phyloP scores from a whole-genome alignment of 2,329 filamentous ascomycete genomes.

The Aspergillus brunneoviolaceus region DNA sequence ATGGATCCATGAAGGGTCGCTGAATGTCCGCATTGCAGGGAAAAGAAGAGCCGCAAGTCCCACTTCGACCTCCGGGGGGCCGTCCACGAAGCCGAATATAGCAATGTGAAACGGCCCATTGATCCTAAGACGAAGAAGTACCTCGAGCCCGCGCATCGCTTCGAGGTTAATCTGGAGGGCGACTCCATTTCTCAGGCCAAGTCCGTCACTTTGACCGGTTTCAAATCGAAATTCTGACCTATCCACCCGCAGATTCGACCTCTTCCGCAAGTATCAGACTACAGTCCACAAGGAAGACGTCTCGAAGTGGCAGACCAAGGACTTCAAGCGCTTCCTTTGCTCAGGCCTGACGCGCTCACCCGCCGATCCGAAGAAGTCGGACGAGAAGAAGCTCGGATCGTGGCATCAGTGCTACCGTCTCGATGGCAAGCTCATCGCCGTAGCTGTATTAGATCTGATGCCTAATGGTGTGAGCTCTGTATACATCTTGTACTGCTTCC shows the following conservation, averaged over 20 bases:
- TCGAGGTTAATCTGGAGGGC: constrained; percentile 49
- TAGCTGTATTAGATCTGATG: constrained; percentile 50
- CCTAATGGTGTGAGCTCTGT: constrained; percentile 51
- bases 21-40: constrained; percentile 28
- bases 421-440: constrained; percentile 50
- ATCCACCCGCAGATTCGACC: constrained; percentile 36
- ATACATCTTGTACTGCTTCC: constrained; percentile 46
- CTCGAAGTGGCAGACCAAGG: constrained; percentile 43
- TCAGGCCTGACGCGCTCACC: constrained; percentile 44
- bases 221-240: background rate
- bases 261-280: constrained; percentile 50
- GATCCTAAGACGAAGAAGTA: constrained; percentile 45
- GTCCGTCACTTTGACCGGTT: constrained; percentile 25
- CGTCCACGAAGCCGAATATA: constrained; percentile 48
- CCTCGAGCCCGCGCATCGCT: constrained; percentile 50
- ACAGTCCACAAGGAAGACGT: constrained; percentile 47
- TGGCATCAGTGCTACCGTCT: constrained; percentile 54
- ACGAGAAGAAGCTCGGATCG: constrained; percentile 48
- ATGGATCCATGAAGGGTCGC: background rate
- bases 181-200: constrained; percentile 50
- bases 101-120: constrained; percentile 43
- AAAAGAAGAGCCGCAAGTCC: constrained; percentile 44
- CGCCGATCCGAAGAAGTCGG: constrained; percentile 31
- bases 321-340: constrained; percentile 51
- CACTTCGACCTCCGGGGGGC: constrained; percentile 44